phyloP scores from a whole-genome alignment of 2,329 filamentous ascomycete species.

The Ascochyta lentis region DNA sequence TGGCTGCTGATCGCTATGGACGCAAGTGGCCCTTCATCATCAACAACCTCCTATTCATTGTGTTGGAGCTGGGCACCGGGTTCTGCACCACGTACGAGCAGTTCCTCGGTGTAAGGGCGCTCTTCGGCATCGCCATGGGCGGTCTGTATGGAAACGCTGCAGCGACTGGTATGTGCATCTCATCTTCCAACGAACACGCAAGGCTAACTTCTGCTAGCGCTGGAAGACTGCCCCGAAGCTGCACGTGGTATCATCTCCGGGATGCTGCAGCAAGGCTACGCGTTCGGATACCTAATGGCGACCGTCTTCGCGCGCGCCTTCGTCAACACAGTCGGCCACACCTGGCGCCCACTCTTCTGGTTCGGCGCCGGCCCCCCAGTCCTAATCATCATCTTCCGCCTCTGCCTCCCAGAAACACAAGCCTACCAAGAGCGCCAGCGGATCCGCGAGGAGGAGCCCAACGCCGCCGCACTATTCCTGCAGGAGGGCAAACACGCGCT shows the following conservation, averaged over 20 bases:
- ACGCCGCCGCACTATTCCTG: slow-evolving; percentile 71
- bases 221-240: slow-evolving; percentile 66
- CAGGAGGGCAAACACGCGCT: slow-evolving; percentile 79
- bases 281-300: slow-evolving; percentile 69
- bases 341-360: slow-evolving; percentile 88
- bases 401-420: slow-evolving; percentile 79
- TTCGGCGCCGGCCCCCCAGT: slow-evolving; percentile 83
- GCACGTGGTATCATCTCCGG: slow-evolving; percentile 67
- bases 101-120: slow-evolving; percentile 64
- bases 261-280: slow-evolving; percentile 69
- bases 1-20: slow-evolving; percentile 61
- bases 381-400: slow-evolving; percentile 79
- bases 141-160: slow-evolving; percentile 68
- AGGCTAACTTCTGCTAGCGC: slow-evolving; percentile 44
- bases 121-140: slow-evolving; percentile 71
- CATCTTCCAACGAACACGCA: background rate
- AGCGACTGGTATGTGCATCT: slow-evolving; percentile 54
- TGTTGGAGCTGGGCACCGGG: slow-evolving; percentile 66
- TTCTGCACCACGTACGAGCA: slow-evolving; percentile 65
- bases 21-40: slow-evolving; percentile 65
- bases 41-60: slow-evolving; percentile 67
- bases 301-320: slow-evolving; percentile 66
- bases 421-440: slow-evolving; percentile 72
- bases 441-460: slow-evolving; percentile 64
- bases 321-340: slow-evolving; percentile 77